Conservation (phyloP, 2,329 filamentous ascomycete species). For the Diaporthe batatas region DNA sequence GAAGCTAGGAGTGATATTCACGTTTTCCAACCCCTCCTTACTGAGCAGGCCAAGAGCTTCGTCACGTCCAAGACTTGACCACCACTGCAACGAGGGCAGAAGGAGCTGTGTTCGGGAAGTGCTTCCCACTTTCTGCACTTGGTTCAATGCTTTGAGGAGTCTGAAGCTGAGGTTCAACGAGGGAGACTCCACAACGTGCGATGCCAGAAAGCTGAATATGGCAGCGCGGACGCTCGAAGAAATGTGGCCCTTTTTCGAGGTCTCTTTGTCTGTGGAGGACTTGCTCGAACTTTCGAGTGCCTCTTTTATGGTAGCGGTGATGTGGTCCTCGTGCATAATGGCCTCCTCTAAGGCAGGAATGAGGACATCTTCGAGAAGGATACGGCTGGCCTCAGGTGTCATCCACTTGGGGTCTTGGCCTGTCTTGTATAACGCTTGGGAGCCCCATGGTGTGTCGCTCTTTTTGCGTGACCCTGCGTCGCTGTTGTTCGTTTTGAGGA, state of each 20-base stretch:
- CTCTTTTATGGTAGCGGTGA: slow-evolving; percentile 73
- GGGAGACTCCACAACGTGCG: slow-evolving; percentile 78
- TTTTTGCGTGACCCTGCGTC: slow-evolving; percentile 53
- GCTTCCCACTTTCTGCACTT: slow-evolving; percentile 77
- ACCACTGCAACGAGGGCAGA: slow-evolving; percentile 79
- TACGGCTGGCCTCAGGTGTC: slow-evolving; percentile 66
- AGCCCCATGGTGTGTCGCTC: slow-evolving; percentile 68
- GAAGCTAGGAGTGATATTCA: slow-evolving; percentile 54
- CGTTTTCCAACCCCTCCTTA: slow-evolving; percentile 51
- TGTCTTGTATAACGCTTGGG: slow-evolving; percentile 74
- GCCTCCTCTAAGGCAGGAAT: slow-evolving; percentile 86
- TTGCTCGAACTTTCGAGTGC: slow-evolving; percentile 67
- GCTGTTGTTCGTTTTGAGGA: slow-evolving; percentile 54
- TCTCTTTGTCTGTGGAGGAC: slow-evolving; percentile 45
- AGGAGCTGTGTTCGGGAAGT: slow-evolving; percentile 79
- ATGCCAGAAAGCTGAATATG: slow-evolving; percentile 79
- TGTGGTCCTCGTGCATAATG: slow-evolving; percentile 80
- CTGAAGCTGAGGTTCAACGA: slow-evolving; percentile 76
- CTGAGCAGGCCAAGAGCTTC: slow-evolving; percentile 65
- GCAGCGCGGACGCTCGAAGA: slow-evolving; percentile 73
- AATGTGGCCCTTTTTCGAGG: slow-evolving; percentile 63
- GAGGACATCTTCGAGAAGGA: slow-evolving; percentile 76
- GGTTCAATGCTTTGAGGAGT: slow-evolving; percentile 79
- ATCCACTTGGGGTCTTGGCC: slow-evolving; percentile 69
- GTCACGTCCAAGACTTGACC: slow-evolving; percentile 69